A percentile compares a stretch with the other conserved stretches of the same genome.
Conservation (phyloP, 1,284 basidiomycete genomes). For the Apiotrichum mycotoxinovorans region DNA sequence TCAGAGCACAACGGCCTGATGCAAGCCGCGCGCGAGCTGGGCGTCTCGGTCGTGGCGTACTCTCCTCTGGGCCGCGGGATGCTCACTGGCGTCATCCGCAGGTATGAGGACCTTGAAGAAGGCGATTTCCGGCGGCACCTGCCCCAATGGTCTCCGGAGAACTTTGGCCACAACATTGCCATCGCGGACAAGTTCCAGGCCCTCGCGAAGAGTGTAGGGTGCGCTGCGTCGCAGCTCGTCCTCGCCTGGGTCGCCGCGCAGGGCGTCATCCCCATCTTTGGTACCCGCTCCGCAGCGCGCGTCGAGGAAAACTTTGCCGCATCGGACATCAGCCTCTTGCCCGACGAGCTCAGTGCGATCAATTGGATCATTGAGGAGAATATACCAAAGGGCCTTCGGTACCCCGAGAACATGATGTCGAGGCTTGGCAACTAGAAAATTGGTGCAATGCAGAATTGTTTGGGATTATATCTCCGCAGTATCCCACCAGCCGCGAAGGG, state of each 20-base stretch:
- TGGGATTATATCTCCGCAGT: no score
- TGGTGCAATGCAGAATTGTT: no score
- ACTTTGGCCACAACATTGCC: constrained; percentile 44
- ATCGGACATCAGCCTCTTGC: constrained; percentile 27
- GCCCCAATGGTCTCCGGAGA: constrained; percentile 42
- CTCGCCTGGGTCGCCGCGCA: constrained; percentile 52
- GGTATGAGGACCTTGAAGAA: constrained; percentile 28
- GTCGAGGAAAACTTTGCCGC: constrained; percentile 46
- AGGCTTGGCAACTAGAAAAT: constrained; percentile 11
- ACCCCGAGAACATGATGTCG: not conserved
- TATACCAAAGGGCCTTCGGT: constrained; percentile 23
- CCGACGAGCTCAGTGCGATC: constrained; percentile 40
- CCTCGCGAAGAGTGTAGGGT: constrained; percentile 40
- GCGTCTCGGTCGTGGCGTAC: constrained; percentile 48
- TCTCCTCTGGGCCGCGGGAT: constrained; percentile 48
- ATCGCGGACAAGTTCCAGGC: constrained; percentile 33
- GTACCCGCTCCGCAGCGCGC: constrained; percentile 32
- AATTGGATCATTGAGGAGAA: constrained; percentile 32
- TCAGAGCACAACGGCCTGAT: constrained; percentile 51
- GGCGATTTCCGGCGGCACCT: constrained; percentile 37
- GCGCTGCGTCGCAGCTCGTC: constrained; percentile 46
- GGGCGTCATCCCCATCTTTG: constrained; percentile 49
- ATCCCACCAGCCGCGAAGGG: no score
- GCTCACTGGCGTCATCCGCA: constrained; percentile 35
- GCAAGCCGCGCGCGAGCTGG: constrained; percentile 44